A percentile compares a stretch with the other conserved stretches of the same genome.
phyloP scores from a whole-genome alignment of 2,329 filamentous ascomycete genomes.

The Chaetomiaceae sp. region DNA sequence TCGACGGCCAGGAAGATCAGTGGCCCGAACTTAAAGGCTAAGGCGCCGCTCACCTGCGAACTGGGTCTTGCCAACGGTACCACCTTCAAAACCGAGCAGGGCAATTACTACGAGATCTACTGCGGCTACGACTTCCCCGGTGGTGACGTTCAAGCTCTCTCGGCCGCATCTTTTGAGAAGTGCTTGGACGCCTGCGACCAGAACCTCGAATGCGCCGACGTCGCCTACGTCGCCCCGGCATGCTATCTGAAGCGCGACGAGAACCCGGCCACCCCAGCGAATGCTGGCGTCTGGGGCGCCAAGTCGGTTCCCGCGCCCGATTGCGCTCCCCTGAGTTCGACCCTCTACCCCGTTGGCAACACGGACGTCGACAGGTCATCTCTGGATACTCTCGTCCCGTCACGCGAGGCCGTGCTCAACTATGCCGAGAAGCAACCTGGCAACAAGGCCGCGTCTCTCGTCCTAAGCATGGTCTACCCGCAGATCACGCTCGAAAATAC shows the following conservation, averaged over 20 bases:
- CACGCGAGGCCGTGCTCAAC: background rate
- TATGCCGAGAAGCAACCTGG: slow-evolving; percentile 2
- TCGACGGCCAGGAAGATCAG: background rate
- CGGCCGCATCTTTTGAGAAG: background rate
- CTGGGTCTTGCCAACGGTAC: background rate
- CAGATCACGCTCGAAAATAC: background rate
- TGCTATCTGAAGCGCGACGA: background rate
- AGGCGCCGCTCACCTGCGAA: slow-evolving; percentile 4
- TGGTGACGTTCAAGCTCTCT: background rate
- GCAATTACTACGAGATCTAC: background rate
- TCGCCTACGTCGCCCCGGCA: slow-evolving; percentile 2
- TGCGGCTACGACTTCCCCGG: slow-evolving; percentile 3
- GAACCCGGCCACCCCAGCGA: too few species aligned
- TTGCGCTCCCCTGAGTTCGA: background rate
- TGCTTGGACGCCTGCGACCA: slow-evolving; percentile 2
- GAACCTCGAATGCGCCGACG: background rate
- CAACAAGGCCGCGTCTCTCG: background rate
- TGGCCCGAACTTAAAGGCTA: background rate
- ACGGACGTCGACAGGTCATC: slow-evolving; percentile 2
- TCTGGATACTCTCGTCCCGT: background rate
- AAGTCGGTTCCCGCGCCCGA: background rate
- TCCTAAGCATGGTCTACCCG: background rate
- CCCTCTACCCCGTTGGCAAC: background rate
- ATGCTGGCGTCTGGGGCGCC: background rate
- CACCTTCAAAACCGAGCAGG: background rate